phyloP scores from a whole-genome alignment of 371 early-diverging fungal genomes.

The Lichtheimia ramosa region DNA sequence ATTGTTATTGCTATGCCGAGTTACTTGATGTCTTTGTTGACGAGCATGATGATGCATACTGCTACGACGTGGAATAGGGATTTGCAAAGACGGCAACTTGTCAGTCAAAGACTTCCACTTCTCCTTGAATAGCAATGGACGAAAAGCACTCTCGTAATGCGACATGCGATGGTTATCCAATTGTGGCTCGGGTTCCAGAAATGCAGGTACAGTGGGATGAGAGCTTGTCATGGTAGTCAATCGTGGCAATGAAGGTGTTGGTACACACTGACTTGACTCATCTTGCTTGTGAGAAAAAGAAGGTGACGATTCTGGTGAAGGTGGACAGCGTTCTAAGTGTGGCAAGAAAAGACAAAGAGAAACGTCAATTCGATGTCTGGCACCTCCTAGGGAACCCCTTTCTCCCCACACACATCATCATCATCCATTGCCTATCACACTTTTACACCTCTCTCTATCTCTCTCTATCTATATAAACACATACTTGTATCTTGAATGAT shows the following conservation, averaged over 20 bases:
- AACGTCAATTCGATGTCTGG: too few relatives aligned
- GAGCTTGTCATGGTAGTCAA: neutral
- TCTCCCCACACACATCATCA: too few relatives aligned
- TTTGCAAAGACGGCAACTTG: conserved; percentile 19
- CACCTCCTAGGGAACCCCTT: too few relatives aligned
- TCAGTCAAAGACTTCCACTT: conserved; percentile 7
- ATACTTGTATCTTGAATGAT: conserved; percentile 1
- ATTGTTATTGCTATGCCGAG: neutral
- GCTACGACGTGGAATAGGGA: conserved; percentile 23
- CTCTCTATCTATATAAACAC: too few relatives aligned
- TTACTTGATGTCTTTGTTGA: neutral
- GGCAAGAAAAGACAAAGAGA: too few relatives aligned
- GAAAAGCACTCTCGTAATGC: conserved; percentile 16
- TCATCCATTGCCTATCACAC: too few relatives aligned
- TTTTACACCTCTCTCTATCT: too few relatives aligned
- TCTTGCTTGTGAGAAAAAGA: conserved; percentile 1
- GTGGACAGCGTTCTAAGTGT: neutral
- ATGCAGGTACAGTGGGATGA: conserved; percentile 10
- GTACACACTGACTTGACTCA: neutral
- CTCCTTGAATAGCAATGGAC: conserved; percentile 17
- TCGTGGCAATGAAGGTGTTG: conserved; percentile 1
- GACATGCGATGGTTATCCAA: conserved; percentile 17
- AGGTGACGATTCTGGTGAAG: conserved; percentile 1
- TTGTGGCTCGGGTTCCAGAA: conserved; percentile 30
- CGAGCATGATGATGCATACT: too few relatives aligned